Conservation (phyloP, 2,329 filamentous ascomycete species). For the Thelonectria discophora region DNA sequence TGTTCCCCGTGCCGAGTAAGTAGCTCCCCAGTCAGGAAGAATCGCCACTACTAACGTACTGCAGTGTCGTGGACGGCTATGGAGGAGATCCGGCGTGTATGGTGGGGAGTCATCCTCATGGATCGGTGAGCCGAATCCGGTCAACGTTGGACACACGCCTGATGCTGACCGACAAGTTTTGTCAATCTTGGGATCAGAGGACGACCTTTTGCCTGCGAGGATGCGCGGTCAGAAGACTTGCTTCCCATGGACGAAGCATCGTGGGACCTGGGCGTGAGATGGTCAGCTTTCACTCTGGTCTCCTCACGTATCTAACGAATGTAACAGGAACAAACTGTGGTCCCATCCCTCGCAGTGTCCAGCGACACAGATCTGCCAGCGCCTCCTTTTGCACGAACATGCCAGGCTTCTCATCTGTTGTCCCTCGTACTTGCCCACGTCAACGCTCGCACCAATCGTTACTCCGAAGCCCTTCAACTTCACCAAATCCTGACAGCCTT, state of each 20-base stretch:
- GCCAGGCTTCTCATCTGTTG: constrained; percentile 18
- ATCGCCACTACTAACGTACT: neutral
- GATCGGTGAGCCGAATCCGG: constrained; percentile 8
- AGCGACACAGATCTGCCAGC: constrained; percentile 15
- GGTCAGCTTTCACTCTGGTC: neutral
- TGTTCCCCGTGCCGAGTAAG: constrained; percentile 17
- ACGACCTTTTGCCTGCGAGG: constrained; percentile 18
- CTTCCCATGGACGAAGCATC: constrained; percentile 17
- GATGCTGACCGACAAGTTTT: constrained; percentile 1
- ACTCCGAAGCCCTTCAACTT: constrained; percentile 12
- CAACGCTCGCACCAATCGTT: neutral
- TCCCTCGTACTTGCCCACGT: constrained; percentile 18
- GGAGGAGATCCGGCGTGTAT: constrained; percentile 20
- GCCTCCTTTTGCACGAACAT: constrained; percentile 16
- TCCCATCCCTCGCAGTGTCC: constrained; percentile 19
- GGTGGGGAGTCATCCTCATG: constrained; percentile 21
- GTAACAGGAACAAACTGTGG: constrained; percentile 15
- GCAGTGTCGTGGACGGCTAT: constrained; percentile 23
- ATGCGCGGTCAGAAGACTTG: constrained; percentile 19
- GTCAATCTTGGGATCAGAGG: constrained; percentile 13
- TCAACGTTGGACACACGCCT: neutral
- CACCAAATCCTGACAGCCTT: constrained; percentile 16
- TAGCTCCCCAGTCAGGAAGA: neutral
- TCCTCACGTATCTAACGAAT: neutral
- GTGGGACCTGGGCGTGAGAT: constrained; percentile 18